Conservation (phyloP, 75 land plant species). For the Adiantum capillusveneris region DNA sequence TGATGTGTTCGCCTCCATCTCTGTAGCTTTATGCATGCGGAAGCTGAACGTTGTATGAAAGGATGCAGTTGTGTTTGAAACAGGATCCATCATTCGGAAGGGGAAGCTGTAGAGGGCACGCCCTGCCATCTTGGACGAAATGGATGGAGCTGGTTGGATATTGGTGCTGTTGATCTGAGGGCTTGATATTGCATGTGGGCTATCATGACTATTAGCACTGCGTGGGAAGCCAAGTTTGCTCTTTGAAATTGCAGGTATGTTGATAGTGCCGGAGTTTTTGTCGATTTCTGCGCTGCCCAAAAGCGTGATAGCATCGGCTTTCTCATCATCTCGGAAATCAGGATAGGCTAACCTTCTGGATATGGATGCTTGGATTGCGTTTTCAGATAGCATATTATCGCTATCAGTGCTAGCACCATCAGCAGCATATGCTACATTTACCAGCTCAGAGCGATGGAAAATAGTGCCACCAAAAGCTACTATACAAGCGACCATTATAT, state of each 20-base stretch:
- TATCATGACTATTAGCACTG: too few species aligned
- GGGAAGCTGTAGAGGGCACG: slow-evolving; percentile 41
- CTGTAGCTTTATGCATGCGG: slow-evolving; percentile 16
- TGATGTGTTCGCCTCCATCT: not conserved
- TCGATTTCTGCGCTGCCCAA: slow-evolving; percentile 28
- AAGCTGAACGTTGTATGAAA: slow-evolving; percentile 51
- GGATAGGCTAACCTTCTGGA: slow-evolving; percentile 10
- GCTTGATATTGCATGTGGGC: not conserved
- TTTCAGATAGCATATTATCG: too few species aligned
- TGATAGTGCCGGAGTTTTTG: slow-evolving; percentile 8
- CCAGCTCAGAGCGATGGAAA: too few species aligned
- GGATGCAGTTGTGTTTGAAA: slow-evolving; percentile 29
- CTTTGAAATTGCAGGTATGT: slow-evolving; percentile 17
- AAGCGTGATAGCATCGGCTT: slow-evolving; percentile 19
- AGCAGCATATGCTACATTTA: too few species aligned
- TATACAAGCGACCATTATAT: too few species aligned
- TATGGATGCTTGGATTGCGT: not conserved
- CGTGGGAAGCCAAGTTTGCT: too few species aligned
- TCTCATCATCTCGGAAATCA: slow-evolving; percentile 13
- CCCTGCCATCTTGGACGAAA: slow-evolving; percentile 29
- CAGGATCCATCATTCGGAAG: slow-evolving; percentile 31
- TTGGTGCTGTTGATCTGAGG: not conserved
- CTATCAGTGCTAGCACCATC: too few species aligned
- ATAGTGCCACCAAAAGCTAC: too few species aligned
- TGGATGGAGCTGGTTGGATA: not conserved